Percentiles rank a stretch among this genome's conserved stretches.
phyloP scores from a whole-genome alignment of 2,329 filamentous ascomycete genomes.

The Arthrobotrys pseudoclavata region DNA sequence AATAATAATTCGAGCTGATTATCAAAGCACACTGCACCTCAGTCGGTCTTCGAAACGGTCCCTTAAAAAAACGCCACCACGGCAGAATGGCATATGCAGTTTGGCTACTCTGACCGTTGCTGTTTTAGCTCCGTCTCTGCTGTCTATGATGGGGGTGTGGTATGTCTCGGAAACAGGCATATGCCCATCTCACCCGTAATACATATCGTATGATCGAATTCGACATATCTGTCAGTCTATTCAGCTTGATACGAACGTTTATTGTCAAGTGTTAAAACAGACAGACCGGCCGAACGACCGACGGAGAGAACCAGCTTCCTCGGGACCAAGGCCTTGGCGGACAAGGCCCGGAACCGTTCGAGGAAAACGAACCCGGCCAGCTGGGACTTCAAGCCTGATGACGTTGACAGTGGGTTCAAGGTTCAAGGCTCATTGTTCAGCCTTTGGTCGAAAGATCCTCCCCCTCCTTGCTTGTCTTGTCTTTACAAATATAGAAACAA shows the following conservation, averaged over 20 bases:
- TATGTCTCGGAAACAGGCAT: not conserved
- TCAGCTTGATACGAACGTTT: not conserved
- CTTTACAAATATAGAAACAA: constrained; percentile 47
- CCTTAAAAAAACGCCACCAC: constrained; percentile 17
- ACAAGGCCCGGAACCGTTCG: constrained; percentile 18
- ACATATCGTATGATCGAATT: not conserved
- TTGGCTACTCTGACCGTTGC: not conserved
- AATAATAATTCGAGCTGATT: constrained; percentile 18
- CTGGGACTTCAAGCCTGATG: constrained; percentile 28
- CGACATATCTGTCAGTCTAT: not conserved
- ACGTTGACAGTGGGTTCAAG: constrained; percentile 21
- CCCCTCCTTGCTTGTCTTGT: not conserved
- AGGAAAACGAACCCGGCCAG: constrained; percentile 22
- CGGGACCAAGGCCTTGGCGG: constrained; percentile 33
- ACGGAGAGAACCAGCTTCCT: not conserved
- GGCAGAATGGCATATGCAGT: constrained; percentile 5
- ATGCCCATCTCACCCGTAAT: not conserved
- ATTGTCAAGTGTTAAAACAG: not conserved
- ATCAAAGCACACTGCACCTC: constrained; percentile 10
- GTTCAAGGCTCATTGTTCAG: constrained; percentile 8
- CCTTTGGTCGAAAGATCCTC: not conserved
- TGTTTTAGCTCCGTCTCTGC: constrained; percentile 10
- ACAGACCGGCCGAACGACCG: not conserved
- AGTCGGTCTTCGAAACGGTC: not conserved
- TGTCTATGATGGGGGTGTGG: not conserved